Percentiles rank a stretch among this genome's conserved stretches.
phyloP scores from a whole-genome alignment of 1,284 basidiomycete genomes.

The Pseudomicrostroma phylloplanum region DNA sequence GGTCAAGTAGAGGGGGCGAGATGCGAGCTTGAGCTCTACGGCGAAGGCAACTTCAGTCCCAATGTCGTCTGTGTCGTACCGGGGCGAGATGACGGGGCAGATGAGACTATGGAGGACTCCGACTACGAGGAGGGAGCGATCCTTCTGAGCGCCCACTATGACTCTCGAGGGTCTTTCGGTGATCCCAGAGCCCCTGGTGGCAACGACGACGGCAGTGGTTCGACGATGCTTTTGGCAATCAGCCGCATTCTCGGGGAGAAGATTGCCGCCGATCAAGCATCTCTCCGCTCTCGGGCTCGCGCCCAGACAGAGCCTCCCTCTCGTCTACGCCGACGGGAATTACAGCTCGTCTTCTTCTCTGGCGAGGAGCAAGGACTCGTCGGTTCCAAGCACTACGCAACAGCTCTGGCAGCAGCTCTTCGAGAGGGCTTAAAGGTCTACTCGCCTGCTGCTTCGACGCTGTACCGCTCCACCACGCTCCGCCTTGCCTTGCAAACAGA shows the following conservation, averaged over 20 bases:
- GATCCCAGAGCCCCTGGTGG: slow-evolving; percentile 40
- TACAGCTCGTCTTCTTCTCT: slow-evolving; percentile 46
- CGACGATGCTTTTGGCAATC: slow-evolving; percentile 40
- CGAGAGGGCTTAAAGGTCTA: neutral
- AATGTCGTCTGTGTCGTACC: slow-evolving; percentile 5
- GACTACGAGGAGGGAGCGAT: slow-evolving; percentile 24
- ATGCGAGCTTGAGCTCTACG: neutral
- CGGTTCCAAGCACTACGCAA: slow-evolving; percentile 16
- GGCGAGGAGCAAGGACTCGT: slow-evolving; percentile 51
- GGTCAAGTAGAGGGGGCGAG: neutral
- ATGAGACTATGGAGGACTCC: too few species aligned
- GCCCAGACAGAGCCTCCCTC: neutral
- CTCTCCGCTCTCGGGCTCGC: neutral
- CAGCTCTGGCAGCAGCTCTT: neutral
- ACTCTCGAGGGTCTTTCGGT: slow-evolving; percentile 42
- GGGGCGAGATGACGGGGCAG: neutral
- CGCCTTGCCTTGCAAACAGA: slow-evolving; percentile 35
- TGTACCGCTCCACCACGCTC: slow-evolving; percentile 8
- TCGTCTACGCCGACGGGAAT: slow-evolving; percentile 16
- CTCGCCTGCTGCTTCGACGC: neutral
- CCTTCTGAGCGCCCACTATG: slow-evolving; percentile 45
- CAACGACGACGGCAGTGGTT: slow-evolving; percentile 38
- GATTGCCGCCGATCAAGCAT: slow-evolving; percentile 15
- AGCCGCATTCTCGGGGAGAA: slow-evolving; percentile 29
- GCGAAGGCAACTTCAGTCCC: neutral